A percentile compares a stretch with the other conserved stretches of the same genome.
Conservation (phyloP, 1,284 basidiomycete genomes). For the Ustilago xerochloae region DNA sequence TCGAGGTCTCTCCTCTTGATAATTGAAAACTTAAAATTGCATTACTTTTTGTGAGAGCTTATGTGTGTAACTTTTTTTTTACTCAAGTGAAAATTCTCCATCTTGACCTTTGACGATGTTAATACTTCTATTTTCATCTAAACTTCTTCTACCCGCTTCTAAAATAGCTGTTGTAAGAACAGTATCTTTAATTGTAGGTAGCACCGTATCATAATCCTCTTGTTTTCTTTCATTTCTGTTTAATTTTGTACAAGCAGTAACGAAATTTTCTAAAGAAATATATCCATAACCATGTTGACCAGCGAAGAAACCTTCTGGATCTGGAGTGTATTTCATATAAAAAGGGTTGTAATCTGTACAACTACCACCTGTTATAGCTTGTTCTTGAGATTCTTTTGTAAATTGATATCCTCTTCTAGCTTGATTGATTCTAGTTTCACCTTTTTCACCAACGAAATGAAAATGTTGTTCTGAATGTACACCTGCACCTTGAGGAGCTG, state of each 20-base stretch:
- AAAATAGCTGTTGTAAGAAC: conserved; percentile 90
- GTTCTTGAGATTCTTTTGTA: conserved; percentile 82
- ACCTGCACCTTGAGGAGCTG: conserved; percentile 71
- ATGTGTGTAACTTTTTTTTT: not conserved
- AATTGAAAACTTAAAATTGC: too few species aligned
- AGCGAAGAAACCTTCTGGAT: conserved; percentile 88
- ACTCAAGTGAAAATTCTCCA: conserved; percentile 79
- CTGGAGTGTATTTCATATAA: conserved; percentile 95
- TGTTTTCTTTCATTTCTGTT: conserved; percentile 77
- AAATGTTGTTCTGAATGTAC: conserved; percentile 87
- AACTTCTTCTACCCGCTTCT: conserved; percentile 85
- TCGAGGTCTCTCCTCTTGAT: not conserved
- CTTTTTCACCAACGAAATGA: conserved; percentile 73
- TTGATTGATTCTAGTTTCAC: conserved; percentile 90
- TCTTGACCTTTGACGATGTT: conserved; percentile 78
- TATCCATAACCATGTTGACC: conserved; percentile 90
- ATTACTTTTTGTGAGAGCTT: not conserved
- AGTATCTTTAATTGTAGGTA: conserved; percentile 88
- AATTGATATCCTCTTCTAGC: conserved; percentile 91
- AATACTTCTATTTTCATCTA: conserved; percentile 86
- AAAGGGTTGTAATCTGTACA: conserved; percentile 79
- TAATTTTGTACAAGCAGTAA: conserved; percentile 74
- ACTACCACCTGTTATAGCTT: conserved; percentile 71
- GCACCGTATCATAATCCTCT: conserved; percentile 80
- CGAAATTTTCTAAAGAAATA: conserved; percentile 89